A percentile compares a stretch with the other conserved stretches of the same genome.
Conservation (phyloP, 2,329 filamentous ascomycete genomes). For the Meredithiella fracta region DNA sequence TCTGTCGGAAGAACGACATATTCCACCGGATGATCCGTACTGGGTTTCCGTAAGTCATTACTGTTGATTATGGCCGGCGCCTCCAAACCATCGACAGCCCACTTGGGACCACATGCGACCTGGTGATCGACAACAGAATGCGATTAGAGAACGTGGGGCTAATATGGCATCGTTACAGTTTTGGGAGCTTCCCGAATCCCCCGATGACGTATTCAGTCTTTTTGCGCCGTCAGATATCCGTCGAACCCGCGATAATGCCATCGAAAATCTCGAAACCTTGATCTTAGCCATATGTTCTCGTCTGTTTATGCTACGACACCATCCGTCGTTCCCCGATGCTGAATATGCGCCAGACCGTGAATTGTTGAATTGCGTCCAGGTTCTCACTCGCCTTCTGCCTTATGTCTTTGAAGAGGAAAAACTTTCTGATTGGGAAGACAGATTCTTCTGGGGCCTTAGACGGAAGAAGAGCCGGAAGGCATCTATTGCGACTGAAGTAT, state of each 20-base stretch:
- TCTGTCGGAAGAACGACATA: slow-evolving; percentile 78
- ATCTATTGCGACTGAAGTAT: slow-evolving; percentile 52
- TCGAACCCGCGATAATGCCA: slow-evolving; percentile 65
- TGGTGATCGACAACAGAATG: not conserved
- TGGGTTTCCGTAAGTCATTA: slow-evolving; percentile 63
- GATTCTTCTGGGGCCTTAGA: slow-evolving; percentile 76
- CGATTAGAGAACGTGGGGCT: too few species aligned
- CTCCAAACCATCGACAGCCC: not conserved
- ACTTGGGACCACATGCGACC: not conserved
- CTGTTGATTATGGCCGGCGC: slow-evolving; percentile 2
- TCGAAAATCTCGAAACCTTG: slow-evolving; percentile 80
- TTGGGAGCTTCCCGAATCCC: slow-evolving; percentile 90
- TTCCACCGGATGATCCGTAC: slow-evolving; percentile 75
- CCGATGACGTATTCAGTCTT: slow-evolving; percentile 91
- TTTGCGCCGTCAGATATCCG: slow-evolving; percentile 83
- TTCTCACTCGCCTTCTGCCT: slow-evolving; percentile 76
- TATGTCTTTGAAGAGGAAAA: slow-evolving; percentile 84
- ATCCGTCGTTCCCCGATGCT: slow-evolving; percentile 76
- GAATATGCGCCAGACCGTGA: slow-evolving; percentile 73
- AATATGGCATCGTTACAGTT: slow-evolving; percentile 42
- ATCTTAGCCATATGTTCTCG: slow-evolving; percentile 70
- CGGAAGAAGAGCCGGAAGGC: slow-evolving; percentile 54
- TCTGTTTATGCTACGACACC: slow-evolving; percentile 66
- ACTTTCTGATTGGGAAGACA: slow-evolving; percentile 71
- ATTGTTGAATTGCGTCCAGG: slow-evolving; percentile 86